Conservation (phyloP, 257 asterid genomes). For the Paraleonurus japonicus region DNA sequence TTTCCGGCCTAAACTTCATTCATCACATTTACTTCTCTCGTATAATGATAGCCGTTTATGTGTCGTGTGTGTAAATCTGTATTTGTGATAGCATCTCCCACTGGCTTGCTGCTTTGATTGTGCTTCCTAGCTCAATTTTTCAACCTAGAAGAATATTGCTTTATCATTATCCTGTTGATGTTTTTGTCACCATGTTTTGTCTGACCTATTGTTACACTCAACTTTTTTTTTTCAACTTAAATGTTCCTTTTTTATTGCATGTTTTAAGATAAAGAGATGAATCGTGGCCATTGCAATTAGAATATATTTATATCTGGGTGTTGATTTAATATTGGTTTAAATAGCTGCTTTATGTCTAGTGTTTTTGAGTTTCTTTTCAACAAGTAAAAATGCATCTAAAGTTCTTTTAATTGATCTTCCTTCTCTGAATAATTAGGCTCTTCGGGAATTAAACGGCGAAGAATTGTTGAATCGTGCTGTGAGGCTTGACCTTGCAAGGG, state of each 20-base stretch:
- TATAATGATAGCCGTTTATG: not conserved
- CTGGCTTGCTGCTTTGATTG: too few relatives aligned
- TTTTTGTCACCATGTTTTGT: too few relatives aligned
- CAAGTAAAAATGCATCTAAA: not conserved
- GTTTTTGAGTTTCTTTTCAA: not conserved
- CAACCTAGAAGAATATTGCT: too few relatives aligned
- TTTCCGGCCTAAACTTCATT: not conserved
- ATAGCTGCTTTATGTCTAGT: too few relatives aligned
- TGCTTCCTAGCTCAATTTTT: too few relatives aligned
- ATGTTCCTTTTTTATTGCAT: not conserved
- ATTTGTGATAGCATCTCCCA: not conserved
- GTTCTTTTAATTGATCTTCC: not conserved
- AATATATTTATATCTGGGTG: too few relatives aligned
- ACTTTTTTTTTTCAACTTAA: not conserved
- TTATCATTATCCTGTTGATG: too few relatives aligned
- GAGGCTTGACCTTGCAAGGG: slow-evolving; percentile 77
- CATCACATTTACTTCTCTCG: not conserved
- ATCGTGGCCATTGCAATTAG: too few relatives aligned
- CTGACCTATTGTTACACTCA: too few relatives aligned
- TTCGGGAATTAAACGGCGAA: slow-evolving; percentile 53
- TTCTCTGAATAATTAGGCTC: slow-evolving; percentile 44
- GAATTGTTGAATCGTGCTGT: slow-evolving; percentile 64
- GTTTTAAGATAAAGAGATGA: too few relatives aligned
- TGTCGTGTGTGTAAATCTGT: not conserved
- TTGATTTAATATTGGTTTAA: too few relatives aligned